These are phyloP conservation scores for Trichoderma harzianum DNA, from an alignment of 2,329 filamentous ascomycete genomes.

Conservation along the genomic window DNA sequence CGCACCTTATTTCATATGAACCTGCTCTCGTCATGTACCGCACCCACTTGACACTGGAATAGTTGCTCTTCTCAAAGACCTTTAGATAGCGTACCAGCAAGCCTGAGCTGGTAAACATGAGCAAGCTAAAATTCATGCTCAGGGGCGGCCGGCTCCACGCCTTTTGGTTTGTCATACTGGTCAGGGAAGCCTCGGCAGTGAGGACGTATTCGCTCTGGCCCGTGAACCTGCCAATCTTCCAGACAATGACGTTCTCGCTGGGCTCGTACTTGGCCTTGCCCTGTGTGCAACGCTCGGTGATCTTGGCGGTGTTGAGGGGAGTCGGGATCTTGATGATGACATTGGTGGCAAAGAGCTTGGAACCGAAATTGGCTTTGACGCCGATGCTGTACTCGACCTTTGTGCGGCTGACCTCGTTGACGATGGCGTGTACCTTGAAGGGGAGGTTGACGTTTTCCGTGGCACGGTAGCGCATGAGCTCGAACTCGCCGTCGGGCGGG, in stretches of 20 bases:
- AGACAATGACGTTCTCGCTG: conserved; percentile 95
- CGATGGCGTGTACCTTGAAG: conserved; percentile 98
- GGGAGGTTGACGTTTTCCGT: conserved; percentile 98
- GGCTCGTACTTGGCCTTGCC: conserved; percentile 99
- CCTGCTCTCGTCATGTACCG: conserved; percentile 97
- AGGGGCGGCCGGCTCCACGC: conserved; percentile 93
- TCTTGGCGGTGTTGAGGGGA: conserved; percentile 91
- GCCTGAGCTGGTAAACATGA: conserved; percentile 98
- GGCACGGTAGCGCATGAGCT: conserved; percentile 96
- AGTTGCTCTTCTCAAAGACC: conserved; percentile 99
- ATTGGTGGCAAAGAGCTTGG: conserved; percentile 95
- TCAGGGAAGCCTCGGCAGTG: conserved; percentile 87
- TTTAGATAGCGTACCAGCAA: conserved; percentile 91
- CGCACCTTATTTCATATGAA: conserved; percentile 90
- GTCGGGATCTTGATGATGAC: conserved; percentile 93
- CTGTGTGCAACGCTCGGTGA: conserved; percentile 87
- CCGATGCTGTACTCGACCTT: conserved; percentile 99
- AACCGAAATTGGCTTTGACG: conserved; percentile 93
- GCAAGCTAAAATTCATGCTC: conserved; percentile 83
- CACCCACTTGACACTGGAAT: conserved; percentile 98
- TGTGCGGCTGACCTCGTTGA: conserved; percentile 93
- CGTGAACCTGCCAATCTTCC: conserved; percentile 98
- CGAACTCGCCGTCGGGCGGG: conserved; percentile 95
- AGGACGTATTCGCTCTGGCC: conserved; percentile 97
- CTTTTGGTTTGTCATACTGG: conserved; percentile 97